Base-by-base conservation (phyloP, 371 early-diverging fungal species). In the Conidiobolus incongruus region DNA sequence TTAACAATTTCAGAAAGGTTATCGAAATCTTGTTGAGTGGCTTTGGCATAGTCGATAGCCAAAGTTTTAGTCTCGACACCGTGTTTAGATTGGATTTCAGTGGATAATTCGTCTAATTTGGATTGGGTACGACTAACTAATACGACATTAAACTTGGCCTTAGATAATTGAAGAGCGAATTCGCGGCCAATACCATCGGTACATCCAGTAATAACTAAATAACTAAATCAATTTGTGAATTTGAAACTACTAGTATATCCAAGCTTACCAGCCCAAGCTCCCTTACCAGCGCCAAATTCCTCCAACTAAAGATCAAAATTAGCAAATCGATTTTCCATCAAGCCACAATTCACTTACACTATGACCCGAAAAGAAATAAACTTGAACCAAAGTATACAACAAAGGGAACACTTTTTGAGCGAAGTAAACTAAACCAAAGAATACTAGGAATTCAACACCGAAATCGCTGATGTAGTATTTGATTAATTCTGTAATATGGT, bases 171-270 rank as follows among this genome's bases (percentile, higher is more conserved):
- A 40, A 65, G 53, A 16, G 95, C 92, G 46, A 93, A 85, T 51
- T 85, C 94, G 52, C 77, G 81, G 31, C 98, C 98, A 59, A 96
- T 91, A 38, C 95, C 98, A 64, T 94, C 97, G 8, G 95, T 84
- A 15, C 93, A 91, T 43, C 98, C 99, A 38, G 98, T 98, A 35
- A 98, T 69, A 40, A 96, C 81, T 75, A 56, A 31, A 24, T n/a
- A 28, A 16, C 15, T 44, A 22, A 31, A 32, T 26, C 3, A 5
- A 4, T 30, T 6, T 7, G 4, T 5, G 23, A 20, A 16, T 5
- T 3, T 29, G 35, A 30, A 19, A n/a, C n/a, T n/a, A n/a, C n/a
- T n/a, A n/a, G n/a, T n/a, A n/a, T n/a, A n/a, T n/a, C n/a, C n/a
- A n/a, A 40, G 35, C 62, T 53, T 68, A 79, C 79, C 71, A 43